A percentile compares a stretch with the other conserved stretches of the same genome.
phyloP scores from a whole-genome alignment of 2,329 filamentous ascomycete species.

The Alternaria sp. region DNA sequence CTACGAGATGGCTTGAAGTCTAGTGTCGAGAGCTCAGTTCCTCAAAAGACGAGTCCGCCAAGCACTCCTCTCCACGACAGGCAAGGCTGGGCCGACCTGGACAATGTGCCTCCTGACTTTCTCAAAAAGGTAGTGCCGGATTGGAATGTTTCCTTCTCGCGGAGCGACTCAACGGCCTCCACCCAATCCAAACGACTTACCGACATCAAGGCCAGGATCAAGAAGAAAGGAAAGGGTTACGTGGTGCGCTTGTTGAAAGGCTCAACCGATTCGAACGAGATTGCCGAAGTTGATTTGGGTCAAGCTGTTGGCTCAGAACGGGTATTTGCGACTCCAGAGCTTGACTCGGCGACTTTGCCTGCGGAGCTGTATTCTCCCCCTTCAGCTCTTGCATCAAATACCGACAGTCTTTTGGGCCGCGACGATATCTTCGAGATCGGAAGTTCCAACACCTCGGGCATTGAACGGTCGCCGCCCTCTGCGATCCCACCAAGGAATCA shows the following conservation, averaged over 20 bases:
- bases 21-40: constrained; percentile 19
- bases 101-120: constrained; percentile 37
- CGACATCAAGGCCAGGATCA: constrained; percentile 41
- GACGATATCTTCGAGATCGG: constrained; percentile 33
- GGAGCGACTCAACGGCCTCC: constrained; percentile 34
- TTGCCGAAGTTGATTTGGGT: constrained; percentile 31
- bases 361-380: constrained; percentile 27
- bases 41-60: constrained; percentile 32
- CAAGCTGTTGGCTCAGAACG: too few species aligned
- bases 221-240: constrained; percentile 43
- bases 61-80: constrained; percentile 30
- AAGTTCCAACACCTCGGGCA: constrained; percentile 29
- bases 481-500: not conserved
- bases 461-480: constrained; percentile 1
- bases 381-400: not conserved
- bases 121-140: constrained; percentile 40
- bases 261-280: constrained; percentile 30
- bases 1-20: constrained; percentile 23
- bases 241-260: constrained; percentile 40
- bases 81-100: constrained; percentile 39
- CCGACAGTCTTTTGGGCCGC: not conserved
- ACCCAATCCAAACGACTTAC: constrained; percentile 33
- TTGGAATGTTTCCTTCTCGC: constrained; percentile 35
- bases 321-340: constrained; percentile 14
- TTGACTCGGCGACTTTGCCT: constrained; percentile 21